These are phyloP conservation scores for Nicotiana otophora DNA, from an alignment of 257 asterid species.

Conservation along the genomic window DNA sequence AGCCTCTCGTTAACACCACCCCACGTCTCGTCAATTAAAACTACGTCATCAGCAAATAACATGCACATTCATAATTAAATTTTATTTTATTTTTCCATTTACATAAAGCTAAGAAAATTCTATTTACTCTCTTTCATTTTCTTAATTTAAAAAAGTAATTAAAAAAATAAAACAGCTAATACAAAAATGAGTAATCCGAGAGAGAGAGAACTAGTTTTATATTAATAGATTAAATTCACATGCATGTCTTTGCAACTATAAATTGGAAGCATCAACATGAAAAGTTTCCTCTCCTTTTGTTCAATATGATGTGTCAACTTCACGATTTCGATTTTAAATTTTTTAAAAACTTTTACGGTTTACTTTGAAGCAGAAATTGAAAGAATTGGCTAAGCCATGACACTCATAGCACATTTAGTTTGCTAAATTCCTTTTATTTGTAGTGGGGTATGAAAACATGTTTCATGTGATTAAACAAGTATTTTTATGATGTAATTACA, in stretches of 20 bases:
- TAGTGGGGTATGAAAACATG: background rate
- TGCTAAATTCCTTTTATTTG: background rate
- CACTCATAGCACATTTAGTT: background rate
- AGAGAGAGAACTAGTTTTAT: background rate
- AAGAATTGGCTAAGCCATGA: conserved; percentile 30
- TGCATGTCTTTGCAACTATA: background rate
- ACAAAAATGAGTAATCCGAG: too few relatives aligned
- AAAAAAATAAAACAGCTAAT: too few relatives aligned
- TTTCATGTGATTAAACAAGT: conserved; percentile 1
- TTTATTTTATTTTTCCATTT: too few relatives aligned
- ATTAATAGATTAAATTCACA: background rate
- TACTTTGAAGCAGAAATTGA: background rate
- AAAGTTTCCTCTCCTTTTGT: background rate
- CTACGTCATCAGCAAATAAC: too few relatives aligned
- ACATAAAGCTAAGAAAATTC: too few relatives aligned
- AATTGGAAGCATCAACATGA: background rate
- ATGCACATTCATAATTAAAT: too few relatives aligned
- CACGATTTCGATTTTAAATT: background rate
- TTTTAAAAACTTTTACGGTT: background rate
- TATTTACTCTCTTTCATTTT: too few relatives aligned
- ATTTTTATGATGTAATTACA: background rate
- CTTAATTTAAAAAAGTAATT: too few relatives aligned
- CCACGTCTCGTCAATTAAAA: too few relatives aligned
- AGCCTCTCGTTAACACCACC: too few relatives aligned
- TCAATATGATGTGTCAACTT: background rate